Conservation (phyloP, 1,139 yeast genomes). For the Candida dubliniensis region DNA sequence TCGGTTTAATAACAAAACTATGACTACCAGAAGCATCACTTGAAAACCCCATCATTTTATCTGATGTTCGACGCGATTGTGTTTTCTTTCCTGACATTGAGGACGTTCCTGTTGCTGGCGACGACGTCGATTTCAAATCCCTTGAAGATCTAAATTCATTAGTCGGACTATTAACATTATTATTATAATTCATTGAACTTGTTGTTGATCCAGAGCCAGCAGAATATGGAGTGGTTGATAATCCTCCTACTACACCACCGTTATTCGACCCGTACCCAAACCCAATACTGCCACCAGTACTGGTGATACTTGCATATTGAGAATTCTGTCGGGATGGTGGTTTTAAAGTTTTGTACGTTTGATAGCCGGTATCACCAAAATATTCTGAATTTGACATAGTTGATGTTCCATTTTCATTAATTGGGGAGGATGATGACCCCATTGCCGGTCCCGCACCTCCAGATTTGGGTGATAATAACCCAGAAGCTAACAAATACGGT, state of each 20-base stretch:
- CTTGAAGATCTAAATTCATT: conserved; percentile 13
- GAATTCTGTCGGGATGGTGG: conserved; percentile 11
- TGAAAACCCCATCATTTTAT: conserved; percentile 44
- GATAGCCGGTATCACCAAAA: conserved; percentile 10
- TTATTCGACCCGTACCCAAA: background rate
- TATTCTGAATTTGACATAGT: conserved; percentile 9
- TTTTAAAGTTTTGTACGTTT: conserved; percentile 2
- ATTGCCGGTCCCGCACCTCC: conserved; percentile 25
- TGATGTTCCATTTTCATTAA: conserved; percentile 12
- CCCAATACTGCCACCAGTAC: background rate
- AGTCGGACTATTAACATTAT: background rate
- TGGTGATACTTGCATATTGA: background rate
- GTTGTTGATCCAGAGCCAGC: conserved; percentile 9
- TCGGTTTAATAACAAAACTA: conserved; percentile 40
- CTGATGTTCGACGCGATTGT: conserved; percentile 20
- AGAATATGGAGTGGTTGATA: conserved; percentile 9
- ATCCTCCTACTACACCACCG: background rate
- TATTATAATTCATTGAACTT: background rate
- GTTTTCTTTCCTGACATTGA: conserved; percentile 7
- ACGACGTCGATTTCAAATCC: no score
- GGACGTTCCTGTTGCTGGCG: no score
- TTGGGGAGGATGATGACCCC: conserved; percentile 13
- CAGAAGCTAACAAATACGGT: conserved; percentile 61
- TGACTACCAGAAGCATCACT: conserved; percentile 46
- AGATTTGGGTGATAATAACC: conserved; percentile 50